phyloP scores from a whole-genome alignment of 768 basidiomycete species.

The Termitomyces sp. region DNA sequence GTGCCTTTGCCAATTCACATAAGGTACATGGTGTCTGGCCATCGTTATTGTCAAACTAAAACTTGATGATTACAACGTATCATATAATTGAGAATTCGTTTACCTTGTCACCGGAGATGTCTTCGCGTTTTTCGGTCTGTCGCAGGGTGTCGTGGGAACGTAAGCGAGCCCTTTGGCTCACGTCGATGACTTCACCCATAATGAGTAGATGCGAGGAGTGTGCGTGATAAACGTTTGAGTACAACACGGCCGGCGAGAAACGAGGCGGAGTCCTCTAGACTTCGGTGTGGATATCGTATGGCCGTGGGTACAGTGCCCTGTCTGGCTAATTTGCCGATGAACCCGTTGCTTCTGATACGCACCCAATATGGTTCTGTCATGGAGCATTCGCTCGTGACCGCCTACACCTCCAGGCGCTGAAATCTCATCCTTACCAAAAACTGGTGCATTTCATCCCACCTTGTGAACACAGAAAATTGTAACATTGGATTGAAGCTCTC shows the following conservation, averaged over 20 bases:
- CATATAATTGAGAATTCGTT: not conserved
- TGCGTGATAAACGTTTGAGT: not conserved
- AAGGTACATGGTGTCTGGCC: slow-evolving; percentile 9
- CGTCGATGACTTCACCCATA: not conserved
- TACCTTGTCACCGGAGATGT: not conserved
- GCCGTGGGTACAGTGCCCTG: slow-evolving; percentile 1
- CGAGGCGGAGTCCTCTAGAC: not conserved
- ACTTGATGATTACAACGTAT: not conserved
- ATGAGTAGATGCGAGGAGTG: not conserved
- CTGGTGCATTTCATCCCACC: not conserved
- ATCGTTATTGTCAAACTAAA: slow-evolving; percentile 7
- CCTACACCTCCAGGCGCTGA: not conserved
- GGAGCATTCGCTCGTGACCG: not conserved
- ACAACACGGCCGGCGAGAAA: not conserved
- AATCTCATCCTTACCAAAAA: not conserved
- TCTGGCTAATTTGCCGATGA: not conserved
- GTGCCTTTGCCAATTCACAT: not conserved
- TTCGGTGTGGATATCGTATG: not conserved
- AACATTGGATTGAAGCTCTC: not conserved
- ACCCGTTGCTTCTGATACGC: not conserved
- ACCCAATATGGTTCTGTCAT: not conserved
- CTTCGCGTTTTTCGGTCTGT: not conserved
- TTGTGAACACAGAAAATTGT: not conserved
- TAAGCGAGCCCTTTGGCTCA: not conserved
- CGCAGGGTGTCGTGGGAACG: slow-evolving; percentile 1